A percentile compares a stretch with the other conserved stretches of the same genome.
These are phyloP conservation scores for Lipomyces yamanashiensis DNA, from an alignment of 805 yeast genomes.

Conservation along the genomic window DNA sequence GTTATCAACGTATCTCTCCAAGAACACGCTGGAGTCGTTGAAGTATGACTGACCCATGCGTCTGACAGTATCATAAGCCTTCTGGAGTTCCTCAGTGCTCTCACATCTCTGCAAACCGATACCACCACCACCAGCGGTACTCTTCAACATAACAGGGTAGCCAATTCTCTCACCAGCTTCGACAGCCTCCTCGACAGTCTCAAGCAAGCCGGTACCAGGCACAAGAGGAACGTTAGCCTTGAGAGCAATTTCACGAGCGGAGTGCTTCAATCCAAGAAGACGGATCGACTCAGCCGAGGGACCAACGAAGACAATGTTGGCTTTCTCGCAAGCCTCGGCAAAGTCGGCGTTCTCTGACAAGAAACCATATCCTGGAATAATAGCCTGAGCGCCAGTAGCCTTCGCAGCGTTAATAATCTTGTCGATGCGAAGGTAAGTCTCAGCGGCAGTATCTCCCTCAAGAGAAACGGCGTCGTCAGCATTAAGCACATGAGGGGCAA, in stretches of 20 bases:
- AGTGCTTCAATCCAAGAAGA: constrained; percentile 89
- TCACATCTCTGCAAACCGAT: constrained; percentile 96
- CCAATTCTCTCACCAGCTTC: constrained; percentile 70
- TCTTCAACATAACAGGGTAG: constrained; percentile 94
- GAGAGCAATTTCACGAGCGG: constrained; percentile 92
- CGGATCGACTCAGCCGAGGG: constrained; percentile 94
- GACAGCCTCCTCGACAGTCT: constrained; percentile 72
- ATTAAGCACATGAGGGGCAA: constrained; percentile 79
- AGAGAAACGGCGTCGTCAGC: constrained; percentile 85
- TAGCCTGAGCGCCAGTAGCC: constrained; percentile 85
- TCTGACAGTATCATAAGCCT: constrained; percentile 86
- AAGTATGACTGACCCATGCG: constrained; percentile 93
- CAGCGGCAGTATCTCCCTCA: constrained; percentile 83
- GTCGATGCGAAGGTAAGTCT: constrained; percentile 84
- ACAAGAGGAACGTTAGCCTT: constrained; percentile 94
- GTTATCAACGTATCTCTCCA: constrained; percentile 92
- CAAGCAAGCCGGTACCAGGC: constrained; percentile 92
- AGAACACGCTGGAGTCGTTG: constrained; percentile 93
- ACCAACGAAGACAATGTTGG: constrained; percentile 92
- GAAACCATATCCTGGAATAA: constrained; percentile 97
- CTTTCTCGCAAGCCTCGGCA: constrained; percentile 81
- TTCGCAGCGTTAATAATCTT: constrained; percentile 87
- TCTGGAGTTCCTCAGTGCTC: constrained; percentile 73
- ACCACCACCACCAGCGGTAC: constrained; percentile 99
- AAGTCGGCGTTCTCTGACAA: constrained; percentile 95